Conservation (phyloP, 192 early-diverging fungal genomes). For the Lunasporangiospora selenospora region DNA sequence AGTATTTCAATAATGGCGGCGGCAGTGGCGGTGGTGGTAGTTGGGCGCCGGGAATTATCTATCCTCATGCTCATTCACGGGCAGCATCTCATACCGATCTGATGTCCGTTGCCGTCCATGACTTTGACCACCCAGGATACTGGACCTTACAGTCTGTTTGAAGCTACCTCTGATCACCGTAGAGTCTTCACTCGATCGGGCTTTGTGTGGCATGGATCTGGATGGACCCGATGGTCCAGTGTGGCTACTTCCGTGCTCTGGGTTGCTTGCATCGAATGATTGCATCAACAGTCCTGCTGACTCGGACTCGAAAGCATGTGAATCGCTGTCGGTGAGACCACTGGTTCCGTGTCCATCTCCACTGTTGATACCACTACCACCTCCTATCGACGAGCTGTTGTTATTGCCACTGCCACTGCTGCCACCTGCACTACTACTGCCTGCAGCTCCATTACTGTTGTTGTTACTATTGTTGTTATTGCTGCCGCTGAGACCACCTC, state of each 20-base stretch:
- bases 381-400: neutral
- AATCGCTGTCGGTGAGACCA: constrained; percentile 13
- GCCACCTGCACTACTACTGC: too few relatives aligned
- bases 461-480: neutral
- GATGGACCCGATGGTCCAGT: too few relatives aligned
- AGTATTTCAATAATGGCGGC: too few relatives aligned
- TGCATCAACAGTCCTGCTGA: constrained; percentile 30
- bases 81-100: constrained; percentile 49
- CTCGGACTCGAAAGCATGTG: constrained; percentile 21
- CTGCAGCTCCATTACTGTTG: neutral
- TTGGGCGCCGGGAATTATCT: too few relatives aligned
- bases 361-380: neutral
- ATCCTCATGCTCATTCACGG: constrained; percentile 29
- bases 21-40: too few relatives aligned
- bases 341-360: neutral
- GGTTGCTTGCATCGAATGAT: constrained; percentile 7
- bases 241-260: neutral
- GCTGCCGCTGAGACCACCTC: constrained; percentile 7
- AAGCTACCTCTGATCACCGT: constrained; percentile 9
- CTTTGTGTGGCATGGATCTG: constrained; percentile 29
- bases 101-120: constrained; percentile 43
- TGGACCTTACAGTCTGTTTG: constrained; percentile 16
- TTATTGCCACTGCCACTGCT: neutral
- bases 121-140: constrained; percentile 18
- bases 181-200: constrained; percentile 24